These are phyloP conservation scores for Thielaviopsis euricoi DNA, from an alignment of 2,329 filamentous ascomycete genomes.

Conservation along the genomic window DNA sequence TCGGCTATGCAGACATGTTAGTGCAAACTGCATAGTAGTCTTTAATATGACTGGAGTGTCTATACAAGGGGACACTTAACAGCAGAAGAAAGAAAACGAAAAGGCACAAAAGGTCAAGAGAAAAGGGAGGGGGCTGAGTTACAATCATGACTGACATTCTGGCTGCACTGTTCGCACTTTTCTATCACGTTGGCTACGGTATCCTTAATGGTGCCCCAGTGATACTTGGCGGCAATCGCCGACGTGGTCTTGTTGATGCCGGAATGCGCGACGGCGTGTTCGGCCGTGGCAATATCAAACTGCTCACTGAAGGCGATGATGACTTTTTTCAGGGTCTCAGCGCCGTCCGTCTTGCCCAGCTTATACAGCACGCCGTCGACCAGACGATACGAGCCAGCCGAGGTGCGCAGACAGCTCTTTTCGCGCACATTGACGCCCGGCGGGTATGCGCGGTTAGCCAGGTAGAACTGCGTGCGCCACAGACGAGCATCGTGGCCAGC, in stretches of 20 bases:
- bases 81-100: background rate
- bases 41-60: no score
- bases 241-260: slow-evolving; percentile 98
- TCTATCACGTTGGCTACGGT: slow-evolving; percentile 90
- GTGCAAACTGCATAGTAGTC: background rate
- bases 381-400: slow-evolving; percentile 89
- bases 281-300: slow-evolving; percentile 68
- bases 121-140: slow-evolving; percentile 2
- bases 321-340: slow-evolving; percentile 53
- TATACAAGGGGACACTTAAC: background rate
- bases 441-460: slow-evolving; percentile 88
- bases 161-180: slow-evolving; percentile 81
- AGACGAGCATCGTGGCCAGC: slow-evolving; percentile 61
- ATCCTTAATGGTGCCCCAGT: slow-evolving; percentile 97
- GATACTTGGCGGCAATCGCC: slow-evolving; percentile 80
- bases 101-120: no score
- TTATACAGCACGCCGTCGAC: slow-evolving; percentile 76
- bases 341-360: slow-evolving; percentile 27
- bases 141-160: slow-evolving; percentile 30
- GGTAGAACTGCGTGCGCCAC: slow-evolving; percentile 95
- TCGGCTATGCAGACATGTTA: background rate
- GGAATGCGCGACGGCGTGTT: slow-evolving; percentile 63
- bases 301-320: slow-evolving; percentile 79
- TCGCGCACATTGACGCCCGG: slow-evolving; percentile 85
- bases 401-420: slow-evolving; percentile 84